Evolutionary conservation across 2,329 filamentous ascomycete species (phyloP), one percentile per base, ranked within the genome.

Genomic region (Aspergillus brasiliensis): DNA sequence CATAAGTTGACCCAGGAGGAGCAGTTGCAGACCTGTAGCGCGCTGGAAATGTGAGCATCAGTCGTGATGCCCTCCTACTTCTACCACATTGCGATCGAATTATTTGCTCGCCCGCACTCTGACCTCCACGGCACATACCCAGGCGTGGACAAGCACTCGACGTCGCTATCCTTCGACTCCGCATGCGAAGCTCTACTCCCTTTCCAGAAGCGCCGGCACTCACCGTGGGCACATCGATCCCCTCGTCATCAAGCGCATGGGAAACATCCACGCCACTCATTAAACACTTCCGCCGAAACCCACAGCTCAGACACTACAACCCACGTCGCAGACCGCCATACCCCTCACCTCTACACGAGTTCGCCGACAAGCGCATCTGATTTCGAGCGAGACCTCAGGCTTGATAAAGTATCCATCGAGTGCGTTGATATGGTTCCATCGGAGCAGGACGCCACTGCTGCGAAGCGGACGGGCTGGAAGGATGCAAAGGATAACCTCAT

Each of bases 321-420:
- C 31, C 25, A 38, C 40, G 46, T 38, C 6, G 17, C 59, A n/a
- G 56, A n/a, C 46, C 46, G 52, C 23, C 15, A 53, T 49, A 55
- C 61, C 56, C 51, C 62, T 44, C 55, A 47, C 42, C 56, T 42
- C 70, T 75, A 28, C 64, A 68, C 60, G 7, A 61, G 48, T 38
- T 67, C 63, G 31, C 52, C 63, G 13, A 65, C 59, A 21, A 62
- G 44, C 61, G 52, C 66, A 40, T 49, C 60, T 46, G 48, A 61
- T 42, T 59, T 72, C 28, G 57, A 70, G 46, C 61, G 77, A 57
- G 94, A 98, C 75, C 94, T 91, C 88, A 84, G 95, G 56, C 92
- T 96, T 73, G 91, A 89, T 47, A 82, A 81, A n/a, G 84, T 98
- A 55, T 85, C 84, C 56, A 86, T 97, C 44, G 88, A 94, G 74